Percentiles rank a stretch among this genome's conserved stretches.
phyloP scores from a whole-genome alignment of 768 basidiomycete species.

The Kwoniella botswanensis region DNA sequence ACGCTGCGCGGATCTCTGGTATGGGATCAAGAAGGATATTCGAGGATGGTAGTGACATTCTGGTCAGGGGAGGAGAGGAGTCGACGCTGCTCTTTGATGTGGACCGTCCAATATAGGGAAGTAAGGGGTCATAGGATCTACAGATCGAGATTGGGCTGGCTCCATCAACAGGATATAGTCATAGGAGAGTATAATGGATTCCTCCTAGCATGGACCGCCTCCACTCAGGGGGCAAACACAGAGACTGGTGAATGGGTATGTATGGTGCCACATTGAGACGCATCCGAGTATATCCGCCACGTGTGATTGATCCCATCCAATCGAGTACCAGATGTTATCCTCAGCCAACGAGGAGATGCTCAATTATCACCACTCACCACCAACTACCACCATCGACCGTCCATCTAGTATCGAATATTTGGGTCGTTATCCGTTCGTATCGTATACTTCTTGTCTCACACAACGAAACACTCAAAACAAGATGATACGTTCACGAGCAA shows the following conservation, averaged over 20 bases:
- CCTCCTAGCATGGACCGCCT: not conserved
- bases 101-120: too few relatives aligned
- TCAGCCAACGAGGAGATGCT: not conserved
- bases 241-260: too few relatives aligned
- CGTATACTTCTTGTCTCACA: too few relatives aligned
- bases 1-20: constrained; percentile 18
- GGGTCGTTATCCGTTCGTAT: too few relatives aligned
- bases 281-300: not conserved
- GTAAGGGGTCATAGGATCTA: too few relatives aligned
- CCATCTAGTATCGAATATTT: not conserved
- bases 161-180: too few relatives aligned
- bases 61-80: not conserved
- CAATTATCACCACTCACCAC: not conserved
- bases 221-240: not conserved
- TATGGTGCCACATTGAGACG: not conserved
- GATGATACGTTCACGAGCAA: constrained; percentile 14
- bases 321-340: not conserved
- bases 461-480: not conserved
- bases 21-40: constrained; percentile 26
- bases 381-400: not conserved
- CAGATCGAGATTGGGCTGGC: too few relatives aligned
- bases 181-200: too few relatives aligned
- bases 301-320: not conserved
- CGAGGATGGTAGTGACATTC: not conserved
- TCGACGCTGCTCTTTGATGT: not conserved